Evolutionary conservation across 331 rosid species (phyloP).

Genomic region (Malus hybrid): DNA sequence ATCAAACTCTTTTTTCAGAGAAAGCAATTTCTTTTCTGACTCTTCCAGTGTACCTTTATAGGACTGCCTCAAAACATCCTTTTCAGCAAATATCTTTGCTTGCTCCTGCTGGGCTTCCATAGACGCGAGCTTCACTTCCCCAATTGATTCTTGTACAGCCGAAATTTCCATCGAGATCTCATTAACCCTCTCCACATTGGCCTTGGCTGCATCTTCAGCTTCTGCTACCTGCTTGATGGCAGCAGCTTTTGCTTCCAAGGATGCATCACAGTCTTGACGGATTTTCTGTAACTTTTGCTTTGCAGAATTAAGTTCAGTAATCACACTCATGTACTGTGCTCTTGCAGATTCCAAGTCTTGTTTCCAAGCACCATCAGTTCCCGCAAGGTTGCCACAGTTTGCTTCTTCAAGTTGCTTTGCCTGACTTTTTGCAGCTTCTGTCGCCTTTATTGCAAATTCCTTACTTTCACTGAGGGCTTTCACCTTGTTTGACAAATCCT

Average conservation of each 20-base stretch:
- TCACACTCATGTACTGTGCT: conserved; percentile 42
- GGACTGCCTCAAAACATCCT: conserved; percentile 60
- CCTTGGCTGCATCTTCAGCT: conserved; percentile 57
- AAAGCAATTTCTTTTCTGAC: conserved; percentile 48
- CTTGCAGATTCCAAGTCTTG: conserved; percentile 67
- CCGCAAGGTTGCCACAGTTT: conserved; percentile 34
- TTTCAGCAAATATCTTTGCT: conserved; percentile 53
- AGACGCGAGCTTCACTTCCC: conserved; percentile 58
- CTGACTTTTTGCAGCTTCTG: conserved; percentile 4
- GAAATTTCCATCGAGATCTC: conserved; percentile 75
- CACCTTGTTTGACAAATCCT: conserved; percentile 60
- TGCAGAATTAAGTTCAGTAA: conserved; percentile 72
- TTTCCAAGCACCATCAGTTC: conserved; percentile 47
- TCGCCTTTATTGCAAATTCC: conserved; percentile 49
- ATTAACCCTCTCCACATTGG: conserved; percentile 42
- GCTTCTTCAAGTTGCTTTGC: conserved; percentile 56
- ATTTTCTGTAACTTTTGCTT: conserved; percentile 66
- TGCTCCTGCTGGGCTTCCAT: conserved; percentile 64
- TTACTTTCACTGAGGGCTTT: conserved; percentile 51
- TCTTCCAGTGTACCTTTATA: conserved; percentile 66
- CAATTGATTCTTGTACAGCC: conserved; percentile 59
- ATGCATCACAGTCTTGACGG: conserved; percentile 67
- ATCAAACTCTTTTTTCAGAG: conserved; percentile 51
- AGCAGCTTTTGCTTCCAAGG: conserved; percentile 45
- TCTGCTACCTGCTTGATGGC: conserved; percentile 56